Evolutionary conservation across 306 rosid species (phyloP).

Genomic region (Ormosia semicastrata): DNA sequence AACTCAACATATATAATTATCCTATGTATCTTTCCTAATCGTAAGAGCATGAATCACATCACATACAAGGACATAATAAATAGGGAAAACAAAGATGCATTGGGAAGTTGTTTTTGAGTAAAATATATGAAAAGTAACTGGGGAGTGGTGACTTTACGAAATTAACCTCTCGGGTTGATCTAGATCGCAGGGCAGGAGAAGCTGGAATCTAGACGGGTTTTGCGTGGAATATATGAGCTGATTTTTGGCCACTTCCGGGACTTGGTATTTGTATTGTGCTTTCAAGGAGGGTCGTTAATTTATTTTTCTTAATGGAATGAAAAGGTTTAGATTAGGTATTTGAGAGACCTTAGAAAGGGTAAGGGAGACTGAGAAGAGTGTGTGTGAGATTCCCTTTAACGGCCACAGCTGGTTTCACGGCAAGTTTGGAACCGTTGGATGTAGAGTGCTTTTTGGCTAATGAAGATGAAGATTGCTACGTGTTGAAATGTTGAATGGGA

Average conservation of each 20-base stretch:
- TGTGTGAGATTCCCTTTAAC: slow-evolving; percentile 27
- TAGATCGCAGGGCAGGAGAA: slow-evolving; percentile 34
- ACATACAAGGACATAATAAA: slow-evolving; percentile 12
- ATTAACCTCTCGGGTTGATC: slow-evolving; percentile 62
- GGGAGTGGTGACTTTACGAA: slow-evolving; percentile 45
- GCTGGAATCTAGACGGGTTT: slow-evolving; percentile 33
- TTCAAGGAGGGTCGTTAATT: slow-evolving; percentile 37
- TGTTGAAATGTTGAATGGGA: slow-evolving; percentile 27
- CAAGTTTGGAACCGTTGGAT: slow-evolving; percentile 55
- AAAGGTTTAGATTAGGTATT: slow-evolving; percentile 22
- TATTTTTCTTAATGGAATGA: slow-evolving; percentile 28
- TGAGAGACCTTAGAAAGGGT: slow-evolving; percentile 6
- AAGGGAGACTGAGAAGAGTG: background rate
- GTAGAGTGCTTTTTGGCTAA: slow-evolving; percentile 18
- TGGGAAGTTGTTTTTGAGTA: background rate
- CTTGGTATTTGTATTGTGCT: slow-evolving; percentile 20
- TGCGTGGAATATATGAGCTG: slow-evolving; percentile 47
- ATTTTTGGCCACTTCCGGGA: slow-evolving; percentile 40
- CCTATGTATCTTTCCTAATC: slow-evolving; percentile 3
- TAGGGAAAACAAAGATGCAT: slow-evolving; percentile 12
- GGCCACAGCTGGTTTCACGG: slow-evolving; percentile 42
- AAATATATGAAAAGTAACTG: slow-evolving; percentile 11
- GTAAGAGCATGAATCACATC: slow-evolving; percentile 22
- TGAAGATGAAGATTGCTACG: slow-evolving; percentile 32
- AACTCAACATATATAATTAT: slow-evolving; percentile 7